A percentile compares a stretch with the other conserved stretches of the same genome.
These are phyloP conservation scores for Dactylella cylindrospora DNA, from an alignment of 2,329 filamentous ascomycete genomes.

Conservation along the genomic window DNA sequence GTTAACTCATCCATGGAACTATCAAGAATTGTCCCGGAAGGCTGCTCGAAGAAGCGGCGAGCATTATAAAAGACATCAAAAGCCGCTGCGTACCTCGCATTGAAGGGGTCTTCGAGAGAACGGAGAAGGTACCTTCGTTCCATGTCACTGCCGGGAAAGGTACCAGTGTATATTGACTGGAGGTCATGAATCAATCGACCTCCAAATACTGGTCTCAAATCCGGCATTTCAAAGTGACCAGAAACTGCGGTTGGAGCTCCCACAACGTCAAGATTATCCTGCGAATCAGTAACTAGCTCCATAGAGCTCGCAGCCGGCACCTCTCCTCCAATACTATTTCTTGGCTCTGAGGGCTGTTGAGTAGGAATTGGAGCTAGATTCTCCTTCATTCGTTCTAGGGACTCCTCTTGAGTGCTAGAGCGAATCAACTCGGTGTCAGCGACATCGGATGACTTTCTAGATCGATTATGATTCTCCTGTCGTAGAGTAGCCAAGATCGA, in stretches of 20 bases:
- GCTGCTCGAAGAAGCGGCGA: slow-evolving; percentile 15
- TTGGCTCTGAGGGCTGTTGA: neutral
- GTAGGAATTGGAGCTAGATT: slow-evolving; percentile 13
- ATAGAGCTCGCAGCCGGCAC: too few relatives aligned
- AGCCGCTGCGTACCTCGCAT: slow-evolving; percentile 21
- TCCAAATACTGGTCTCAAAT: too few relatives aligned
- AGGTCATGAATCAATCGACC: neutral
- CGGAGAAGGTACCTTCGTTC: neutral
- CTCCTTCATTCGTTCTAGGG: slow-evolving; percentile 18
- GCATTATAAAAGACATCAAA: slow-evolving; percentile 41
- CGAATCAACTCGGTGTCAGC: too few relatives aligned
- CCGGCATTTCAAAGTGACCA: neutral
- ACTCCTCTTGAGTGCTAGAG: too few relatives aligned
- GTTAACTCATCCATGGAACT: neutral
- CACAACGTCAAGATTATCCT: too few relatives aligned
- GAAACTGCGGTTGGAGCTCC: neutral
- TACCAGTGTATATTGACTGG: slow-evolving; percentile 9
- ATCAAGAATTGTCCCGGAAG: slow-evolving; percentile 18
- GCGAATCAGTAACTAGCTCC: too few relatives aligned
- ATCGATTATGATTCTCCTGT: too few relatives aligned
- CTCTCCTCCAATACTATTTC: too few relatives aligned
- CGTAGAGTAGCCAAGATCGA: too few relatives aligned
- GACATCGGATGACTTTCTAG: too few relatives aligned
- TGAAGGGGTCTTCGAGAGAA: slow-evolving; percentile 20
- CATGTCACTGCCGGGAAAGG: too few relatives aligned